phyloP scores from a whole-genome alignment of 1,284 basidiomycete species.

The Cerioporus squamosus region DNA sequence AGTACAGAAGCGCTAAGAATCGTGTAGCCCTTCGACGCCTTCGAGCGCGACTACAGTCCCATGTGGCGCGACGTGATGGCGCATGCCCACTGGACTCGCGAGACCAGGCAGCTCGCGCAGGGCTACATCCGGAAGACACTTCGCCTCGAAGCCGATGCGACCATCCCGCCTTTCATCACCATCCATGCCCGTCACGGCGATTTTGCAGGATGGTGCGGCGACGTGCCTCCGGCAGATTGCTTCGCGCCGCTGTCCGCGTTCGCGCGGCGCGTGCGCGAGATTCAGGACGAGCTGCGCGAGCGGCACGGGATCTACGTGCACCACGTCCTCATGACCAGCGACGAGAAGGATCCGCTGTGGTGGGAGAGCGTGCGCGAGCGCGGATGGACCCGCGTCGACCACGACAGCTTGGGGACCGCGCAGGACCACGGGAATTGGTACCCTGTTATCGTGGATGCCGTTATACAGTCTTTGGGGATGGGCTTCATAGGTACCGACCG shows the following conservation, averaged over 20 bases:
- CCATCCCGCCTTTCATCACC: slow-evolving; percentile 42
- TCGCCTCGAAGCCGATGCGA: slow-evolving; percentile 12
- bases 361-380: slow-evolving; percentile 59
- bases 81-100: slow-evolving; percentile 44
- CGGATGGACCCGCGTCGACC: slow-evolving; percentile 65
- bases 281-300: slow-evolving; percentile 42
- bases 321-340: slow-evolving; percentile 71
- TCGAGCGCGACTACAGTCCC: slow-evolving; percentile 39
- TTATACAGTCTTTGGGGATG: slow-evolving; percentile 60
- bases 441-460: slow-evolving; percentile 67
- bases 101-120: slow-evolving; percentile 30
- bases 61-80: slow-evolving; percentile 50
- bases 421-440: slow-evolving; percentile 65
- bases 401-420: slow-evolving; percentile 51
- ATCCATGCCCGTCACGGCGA: slow-evolving; percentile 53
- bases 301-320: slow-evolving; percentile 44
- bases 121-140: slow-evolving; percentile 32
- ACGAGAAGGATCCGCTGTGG: slow-evolving; percentile 66
- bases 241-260: slow-evolving; percentile 45
- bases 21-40: slow-evolving; percentile 27
- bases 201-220: slow-evolving; percentile 42
- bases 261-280: too few relatives aligned
- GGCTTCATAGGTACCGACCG: slow-evolving; percentile 71
- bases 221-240: slow-evolving; percentile 39
- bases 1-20: too few relatives aligned